Conservation (phyloP, 345 rosid genomes). For the Orychophragmus violaceus region DNA sequence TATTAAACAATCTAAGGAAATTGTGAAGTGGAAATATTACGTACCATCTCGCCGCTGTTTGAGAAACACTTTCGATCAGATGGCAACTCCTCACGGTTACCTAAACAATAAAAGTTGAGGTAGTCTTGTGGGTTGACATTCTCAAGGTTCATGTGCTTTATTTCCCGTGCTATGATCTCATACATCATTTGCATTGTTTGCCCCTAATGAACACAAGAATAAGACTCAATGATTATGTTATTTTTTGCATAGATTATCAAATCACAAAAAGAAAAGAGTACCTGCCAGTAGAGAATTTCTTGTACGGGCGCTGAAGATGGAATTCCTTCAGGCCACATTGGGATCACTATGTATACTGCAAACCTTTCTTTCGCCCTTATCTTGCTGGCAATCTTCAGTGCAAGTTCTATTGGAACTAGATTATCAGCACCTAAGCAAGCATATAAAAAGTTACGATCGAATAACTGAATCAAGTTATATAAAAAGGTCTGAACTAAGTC, state of each 20-base stretch:
- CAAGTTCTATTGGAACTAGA: constrained; percentile 83
- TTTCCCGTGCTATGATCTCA: constrained; percentile 54
- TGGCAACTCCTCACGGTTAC: constrained; percentile 58
- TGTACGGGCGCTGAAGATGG: constrained; percentile 70
- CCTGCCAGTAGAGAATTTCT: constrained; percentile 94
- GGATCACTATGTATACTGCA: constrained; percentile 66
- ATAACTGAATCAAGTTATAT: background rate
- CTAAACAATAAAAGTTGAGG: constrained; percentile 83
- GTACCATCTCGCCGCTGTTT: constrained; percentile 37
- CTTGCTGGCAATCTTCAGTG: constrained; percentile 66
- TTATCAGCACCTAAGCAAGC: constrained; percentile 68
- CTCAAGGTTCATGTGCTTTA: constrained; percentile 43
- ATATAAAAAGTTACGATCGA: background rate
- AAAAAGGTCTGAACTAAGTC: background rate
- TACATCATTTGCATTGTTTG: constrained; percentile 92
- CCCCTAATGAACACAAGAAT: constrained; percentile 35
- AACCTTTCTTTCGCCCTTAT: constrained; percentile 73
- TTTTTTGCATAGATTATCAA: background rate
- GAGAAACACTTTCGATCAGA: constrained; percentile 3
- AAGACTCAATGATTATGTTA: background rate
- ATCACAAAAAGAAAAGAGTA: constrained; percentile 8
- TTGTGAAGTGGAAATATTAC: background rate
- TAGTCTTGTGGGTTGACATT: constrained; percentile 59
- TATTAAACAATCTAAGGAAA: background rate
- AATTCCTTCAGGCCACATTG: constrained; percentile 93